phyloP scores from a whole-genome alignment of 768 basidiomycete species.

The Lactarius indigo region DNA sequence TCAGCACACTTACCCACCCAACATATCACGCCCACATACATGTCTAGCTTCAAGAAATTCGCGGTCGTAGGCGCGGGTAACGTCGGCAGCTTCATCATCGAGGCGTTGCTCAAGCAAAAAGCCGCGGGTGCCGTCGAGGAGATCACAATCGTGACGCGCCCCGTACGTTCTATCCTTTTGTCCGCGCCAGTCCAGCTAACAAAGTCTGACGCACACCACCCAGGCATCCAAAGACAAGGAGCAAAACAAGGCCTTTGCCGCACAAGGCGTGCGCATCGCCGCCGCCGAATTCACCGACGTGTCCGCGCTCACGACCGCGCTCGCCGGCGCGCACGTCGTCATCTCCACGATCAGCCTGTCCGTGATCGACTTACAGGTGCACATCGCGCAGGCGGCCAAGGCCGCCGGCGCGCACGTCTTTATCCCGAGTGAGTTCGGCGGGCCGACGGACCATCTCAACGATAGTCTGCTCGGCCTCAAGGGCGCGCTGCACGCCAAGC shows the following conservation, averaged over 20 bases:
- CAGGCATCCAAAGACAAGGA: constrained; percentile 14
- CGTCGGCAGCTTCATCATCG: constrained; percentile 21
- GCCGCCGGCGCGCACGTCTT: constrained; percentile 25
- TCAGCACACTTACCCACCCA: not conserved
- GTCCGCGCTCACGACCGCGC: constrained; percentile 16
- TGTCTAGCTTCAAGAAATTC: constrained; percentile 23
- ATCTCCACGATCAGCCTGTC: constrained; percentile 16
- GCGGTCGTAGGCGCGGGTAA: constrained; percentile 24
- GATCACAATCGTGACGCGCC: constrained; percentile 21
- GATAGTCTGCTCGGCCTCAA: constrained; percentile 16
- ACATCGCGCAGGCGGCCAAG: constrained; percentile 24
- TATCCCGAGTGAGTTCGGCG: constrained; percentile 31
- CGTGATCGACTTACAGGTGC: constrained; percentile 16
- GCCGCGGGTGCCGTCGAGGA: constrained; percentile 14
- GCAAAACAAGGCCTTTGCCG: constrained; percentile 9
- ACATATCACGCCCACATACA: not conserved
- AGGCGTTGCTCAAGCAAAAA: constrained; percentile 26
- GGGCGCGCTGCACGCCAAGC: constrained; percentile 12
- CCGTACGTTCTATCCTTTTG: constrained; percentile 8
- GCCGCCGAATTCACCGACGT: constrained; percentile 16
- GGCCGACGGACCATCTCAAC: constrained; percentile 14
- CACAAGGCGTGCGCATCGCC: constrained; percentile 19
- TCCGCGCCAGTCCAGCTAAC: no score
- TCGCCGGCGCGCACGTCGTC: constrained; percentile 23
- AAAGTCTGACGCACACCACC: not conserved